Evolutionary conservation across 768 basidiomycete species (phyloP).

Genomic region (Suillus fuscotomentosus): DNA sequence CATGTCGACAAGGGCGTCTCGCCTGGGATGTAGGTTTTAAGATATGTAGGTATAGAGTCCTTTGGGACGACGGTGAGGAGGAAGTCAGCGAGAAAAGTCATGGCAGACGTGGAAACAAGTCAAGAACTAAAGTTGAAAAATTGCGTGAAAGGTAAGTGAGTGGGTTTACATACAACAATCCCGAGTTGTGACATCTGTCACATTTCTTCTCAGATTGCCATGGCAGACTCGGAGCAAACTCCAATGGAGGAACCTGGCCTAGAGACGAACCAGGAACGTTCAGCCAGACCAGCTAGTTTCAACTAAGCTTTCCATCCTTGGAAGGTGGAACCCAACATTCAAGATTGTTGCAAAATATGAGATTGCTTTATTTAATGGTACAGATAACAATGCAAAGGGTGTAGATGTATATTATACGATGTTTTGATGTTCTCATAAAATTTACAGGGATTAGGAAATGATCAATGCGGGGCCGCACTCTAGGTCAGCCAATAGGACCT

Average conservation of each 20-base stretch:
- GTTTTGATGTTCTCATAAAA: constrained; percentile 1
- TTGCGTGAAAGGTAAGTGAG: constrained; percentile 23
- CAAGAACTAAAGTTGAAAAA: constrained; percentile 18
- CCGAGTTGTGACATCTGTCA: constrained; percentile 26
- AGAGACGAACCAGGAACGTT: not conserved
- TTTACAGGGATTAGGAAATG: constrained; percentile 40
- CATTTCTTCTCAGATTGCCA: not conserved
- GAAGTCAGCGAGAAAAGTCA: constrained; percentile 75
- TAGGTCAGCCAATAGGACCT: constrained; percentile 50
- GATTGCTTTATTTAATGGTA: constrained; percentile 2
- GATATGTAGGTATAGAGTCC: constrained; percentile 34
- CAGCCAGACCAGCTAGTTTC: not conserved
- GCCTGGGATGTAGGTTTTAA: constrained; percentile 52
- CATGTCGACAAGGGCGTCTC: constrained; percentile 59
- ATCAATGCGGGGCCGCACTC: constrained; percentile 54
- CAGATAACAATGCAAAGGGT: constrained; percentile 8
- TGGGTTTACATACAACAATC: constrained; percentile 12
- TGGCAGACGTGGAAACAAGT: constrained; percentile 36
- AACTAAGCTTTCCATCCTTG: not conserved
- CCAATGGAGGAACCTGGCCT: too few relatives aligned
- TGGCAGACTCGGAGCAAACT: too few relatives aligned
- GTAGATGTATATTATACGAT: constrained; percentile 8
- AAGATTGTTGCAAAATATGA: not conserved
- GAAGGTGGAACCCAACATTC: not conserved
- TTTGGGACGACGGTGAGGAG: constrained; percentile 58